These are phyloP conservation scores for Parascedosporium putredinis DNA, from an alignment of 2,329 filamentous ascomycete species.

Conservation along the genomic window DNA sequence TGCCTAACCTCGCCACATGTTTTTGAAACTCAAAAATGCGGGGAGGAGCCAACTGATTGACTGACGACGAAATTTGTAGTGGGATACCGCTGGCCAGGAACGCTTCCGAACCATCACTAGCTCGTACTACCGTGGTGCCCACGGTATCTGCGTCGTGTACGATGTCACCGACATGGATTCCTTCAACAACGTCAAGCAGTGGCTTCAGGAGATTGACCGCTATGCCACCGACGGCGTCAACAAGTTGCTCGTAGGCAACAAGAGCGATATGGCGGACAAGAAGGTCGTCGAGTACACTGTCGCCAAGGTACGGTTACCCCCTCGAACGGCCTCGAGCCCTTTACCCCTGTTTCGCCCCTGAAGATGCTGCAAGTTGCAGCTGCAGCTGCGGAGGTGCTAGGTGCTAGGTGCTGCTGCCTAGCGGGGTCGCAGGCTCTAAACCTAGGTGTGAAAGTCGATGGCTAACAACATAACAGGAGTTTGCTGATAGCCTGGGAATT, in stretches of 20 bases:
- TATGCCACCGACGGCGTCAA: constrained; percentile 99
- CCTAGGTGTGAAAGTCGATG: too few species aligned
- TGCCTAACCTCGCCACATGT: background rate
- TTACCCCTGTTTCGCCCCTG: too few species aligned
- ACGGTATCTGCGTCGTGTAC: constrained; percentile 99
- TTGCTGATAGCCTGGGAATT: constrained; percentile 96
- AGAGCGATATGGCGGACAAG: constrained; percentile 99
- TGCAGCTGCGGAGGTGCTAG: too few species aligned
- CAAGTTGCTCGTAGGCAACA: constrained; percentile 98
- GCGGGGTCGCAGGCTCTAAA: too few species aligned
- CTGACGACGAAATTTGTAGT: constrained; percentile 47
- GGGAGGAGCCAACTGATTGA: background rate
- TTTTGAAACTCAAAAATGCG: background rate
- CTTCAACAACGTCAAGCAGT: constrained; percentile 99
- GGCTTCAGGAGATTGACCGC: constrained; percentile 98
- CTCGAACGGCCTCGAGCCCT: constrained; percentile 5
- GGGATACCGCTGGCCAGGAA: constrained; percentile 98
- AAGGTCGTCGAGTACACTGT: constrained; percentile 99
- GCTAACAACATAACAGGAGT: constrained; percentile 55
- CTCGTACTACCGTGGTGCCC: constrained; percentile 97
- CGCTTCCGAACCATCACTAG: constrained; percentile 99
- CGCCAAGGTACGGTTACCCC: constrained; percentile 64
- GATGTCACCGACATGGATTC: constrained; percentile 99
- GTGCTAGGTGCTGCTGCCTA: constrained; percentile 7
- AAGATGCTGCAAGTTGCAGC: too few species aligned